Conservation (phyloP, 306 rosid species). For the Chamaecrista fasciculata region DNA sequence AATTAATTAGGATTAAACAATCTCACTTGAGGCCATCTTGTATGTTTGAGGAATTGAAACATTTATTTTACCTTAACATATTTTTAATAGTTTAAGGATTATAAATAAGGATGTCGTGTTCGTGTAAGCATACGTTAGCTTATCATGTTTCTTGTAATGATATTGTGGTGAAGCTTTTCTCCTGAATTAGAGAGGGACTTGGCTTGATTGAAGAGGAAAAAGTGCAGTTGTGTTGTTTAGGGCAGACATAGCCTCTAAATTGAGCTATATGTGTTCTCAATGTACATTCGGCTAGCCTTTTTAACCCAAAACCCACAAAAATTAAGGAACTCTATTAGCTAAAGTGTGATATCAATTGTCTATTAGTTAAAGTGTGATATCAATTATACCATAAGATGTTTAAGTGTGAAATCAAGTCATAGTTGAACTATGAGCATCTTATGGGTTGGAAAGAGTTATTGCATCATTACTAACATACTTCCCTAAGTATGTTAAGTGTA, state of each 20-base stretch:
- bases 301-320: slow-evolving; percentile 41
- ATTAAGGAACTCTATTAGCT: too few species aligned
- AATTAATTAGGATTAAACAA: slow-evolving; percentile 27
- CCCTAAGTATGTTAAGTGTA: too few species aligned
- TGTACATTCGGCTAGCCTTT: slow-evolving; percentile 42
- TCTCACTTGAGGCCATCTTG: slow-evolving; percentile 53
- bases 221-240: slow-evolving; percentile 35
- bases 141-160: slow-evolving; percentile 48
- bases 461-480: too few species aligned
- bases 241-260: slow-evolving; percentile 46
- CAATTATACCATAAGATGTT: too few species aligned
- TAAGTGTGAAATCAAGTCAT: too few species aligned
- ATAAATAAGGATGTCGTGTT: not conserved
- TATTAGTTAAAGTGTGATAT: too few species aligned
- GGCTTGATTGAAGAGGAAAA: slow-evolving; percentile 38
- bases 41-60: slow-evolving; percentile 16
- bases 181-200: slow-evolving; percentile 51
- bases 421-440: too few species aligned
- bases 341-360: too few species aligned
- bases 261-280: slow-evolving; percentile 40
- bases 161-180: slow-evolving; percentile 45
- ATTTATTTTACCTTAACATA: slow-evolving; percentile 29
- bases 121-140: slow-evolving; percentile 7
- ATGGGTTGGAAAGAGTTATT: too few species aligned
- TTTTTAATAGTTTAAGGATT: not conserved